phyloP scores from a whole-genome alignment of 2,329 filamentous ascomycete species.

The Blastomyces emzantsi region DNA sequence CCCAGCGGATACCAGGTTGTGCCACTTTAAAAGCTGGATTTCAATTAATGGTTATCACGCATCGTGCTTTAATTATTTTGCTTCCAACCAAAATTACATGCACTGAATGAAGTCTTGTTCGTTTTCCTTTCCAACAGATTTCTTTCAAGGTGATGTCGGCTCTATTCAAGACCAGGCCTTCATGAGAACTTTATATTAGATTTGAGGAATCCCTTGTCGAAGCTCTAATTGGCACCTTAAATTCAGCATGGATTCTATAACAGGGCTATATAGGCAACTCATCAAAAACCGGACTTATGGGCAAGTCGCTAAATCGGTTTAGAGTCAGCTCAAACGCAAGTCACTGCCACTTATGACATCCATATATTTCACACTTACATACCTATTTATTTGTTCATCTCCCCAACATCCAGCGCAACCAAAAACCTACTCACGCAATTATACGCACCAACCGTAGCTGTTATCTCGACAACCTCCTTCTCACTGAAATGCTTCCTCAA shows the following conservation, averaged over 20 bases:
- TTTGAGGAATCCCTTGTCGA: background rate
- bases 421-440: constrained; percentile 80
- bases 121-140: background rate
- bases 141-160: background rate
- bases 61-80: background rate
- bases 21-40: background rate
- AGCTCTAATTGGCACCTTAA: background rate
- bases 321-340: background rate
- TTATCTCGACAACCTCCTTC: constrained; percentile 70
- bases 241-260: background rate
- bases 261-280: background rate
- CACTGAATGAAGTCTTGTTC: background rate
- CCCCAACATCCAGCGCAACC: constrained; percentile 62
- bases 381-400: constrained; percentile 27
- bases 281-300: background rate
- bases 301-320: background rate
- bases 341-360: background rate
- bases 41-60: background rate
- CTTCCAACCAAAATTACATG: background rate
- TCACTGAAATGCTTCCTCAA: constrained; percentile 57
- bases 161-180: too few species aligned
- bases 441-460: constrained; percentile 67
- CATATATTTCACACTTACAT: background rate
- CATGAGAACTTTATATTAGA: background rate
- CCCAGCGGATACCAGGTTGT: background rate